Conservation (phyloP, 2,329 filamentous ascomycete species). For the Sclerotiophoma versabilis region DNA sequence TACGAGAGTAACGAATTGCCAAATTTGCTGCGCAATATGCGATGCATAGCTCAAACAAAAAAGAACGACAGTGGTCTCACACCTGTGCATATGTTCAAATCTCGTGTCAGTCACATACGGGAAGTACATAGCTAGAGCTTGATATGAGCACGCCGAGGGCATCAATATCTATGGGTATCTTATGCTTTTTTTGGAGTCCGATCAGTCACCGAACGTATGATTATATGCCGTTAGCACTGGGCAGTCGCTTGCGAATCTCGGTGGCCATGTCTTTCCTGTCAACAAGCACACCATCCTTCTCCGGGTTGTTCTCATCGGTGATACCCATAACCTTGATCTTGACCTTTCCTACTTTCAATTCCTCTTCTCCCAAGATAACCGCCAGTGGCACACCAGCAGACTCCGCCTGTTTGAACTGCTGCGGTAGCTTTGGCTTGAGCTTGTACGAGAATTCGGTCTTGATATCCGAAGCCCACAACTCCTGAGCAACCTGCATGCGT, state of each 20-base stretch:
- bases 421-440: constrained; percentile 84
- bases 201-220: background rate
- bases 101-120: background rate
- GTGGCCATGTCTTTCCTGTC: constrained; percentile 67
- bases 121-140: background rate
- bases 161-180: constrained; percentile 28
- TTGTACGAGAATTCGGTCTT: constrained; percentile 93
- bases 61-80: background rate
- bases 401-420: constrained; percentile 93
- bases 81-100: background rate
- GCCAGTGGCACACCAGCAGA: constrained; percentile 80
- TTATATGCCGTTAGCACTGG: constrained; percentile 28
- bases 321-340: constrained; percentile 87
- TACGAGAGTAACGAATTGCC: too few species aligned
- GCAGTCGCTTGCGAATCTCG: constrained; percentile 66
- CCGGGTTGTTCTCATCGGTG: constrained; percentile 76
- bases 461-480: constrained; percentile 85
- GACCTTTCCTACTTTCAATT: constrained; percentile 81
- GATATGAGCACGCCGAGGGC: constrained; percentile 7
- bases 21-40: background rate
- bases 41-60: background rate
- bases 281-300: constrained; percentile 86
- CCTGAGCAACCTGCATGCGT: constrained; percentile 79
- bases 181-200: constrained; percentile 14
- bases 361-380: constrained; percentile 90